Percentiles rank a stretch among this genome's conserved stretches.
Evolutionary conservation across 345 rosid species (phyloP).

Genomic region (Gossypioides kirkii): DNA sequence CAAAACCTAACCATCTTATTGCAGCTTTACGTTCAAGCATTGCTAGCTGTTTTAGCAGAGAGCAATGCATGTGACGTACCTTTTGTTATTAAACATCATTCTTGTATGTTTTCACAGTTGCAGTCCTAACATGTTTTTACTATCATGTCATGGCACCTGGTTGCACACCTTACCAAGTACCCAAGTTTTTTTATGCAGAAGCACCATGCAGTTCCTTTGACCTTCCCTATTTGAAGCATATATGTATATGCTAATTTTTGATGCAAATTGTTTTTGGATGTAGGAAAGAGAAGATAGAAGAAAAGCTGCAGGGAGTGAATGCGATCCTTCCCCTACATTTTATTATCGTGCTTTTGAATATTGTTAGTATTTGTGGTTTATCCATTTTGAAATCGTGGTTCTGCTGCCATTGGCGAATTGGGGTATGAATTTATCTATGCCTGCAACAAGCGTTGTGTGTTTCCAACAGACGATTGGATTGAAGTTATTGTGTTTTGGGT

Average conservation of each 20-base stretch:
- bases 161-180: too few relatives aligned
- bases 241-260: neutral
- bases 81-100: neutral
- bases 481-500: too few relatives aligned
- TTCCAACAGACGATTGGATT: conserved; percentile 27
- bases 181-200: conserved; percentile 1
- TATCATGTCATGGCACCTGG: too few relatives aligned
- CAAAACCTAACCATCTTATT: neutral
- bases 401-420: conserved; percentile 19
- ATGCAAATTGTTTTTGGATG: conserved; percentile 1
- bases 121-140: too few relatives aligned
- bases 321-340: conserved; percentile 10
- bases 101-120: neutral
- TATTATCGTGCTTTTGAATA: conserved; percentile 16
- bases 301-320: neutral
- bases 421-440: neutral
- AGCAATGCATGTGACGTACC: neutral
- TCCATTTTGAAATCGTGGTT: conserved; percentile 24
- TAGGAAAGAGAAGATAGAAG: conserved; percentile 22
- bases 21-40: neutral
- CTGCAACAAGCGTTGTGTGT: conserved; percentile 23
- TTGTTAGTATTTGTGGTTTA: conserved; percentile 20
- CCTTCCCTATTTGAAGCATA: neutral
- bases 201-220: neutral
- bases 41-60: neutral